Percentiles rank a stretch among this genome's conserved stretches.
phyloP scores from a whole-genome alignment of 192 early-diverging fungal species.

The Lobosporangium transversale region DNA sequence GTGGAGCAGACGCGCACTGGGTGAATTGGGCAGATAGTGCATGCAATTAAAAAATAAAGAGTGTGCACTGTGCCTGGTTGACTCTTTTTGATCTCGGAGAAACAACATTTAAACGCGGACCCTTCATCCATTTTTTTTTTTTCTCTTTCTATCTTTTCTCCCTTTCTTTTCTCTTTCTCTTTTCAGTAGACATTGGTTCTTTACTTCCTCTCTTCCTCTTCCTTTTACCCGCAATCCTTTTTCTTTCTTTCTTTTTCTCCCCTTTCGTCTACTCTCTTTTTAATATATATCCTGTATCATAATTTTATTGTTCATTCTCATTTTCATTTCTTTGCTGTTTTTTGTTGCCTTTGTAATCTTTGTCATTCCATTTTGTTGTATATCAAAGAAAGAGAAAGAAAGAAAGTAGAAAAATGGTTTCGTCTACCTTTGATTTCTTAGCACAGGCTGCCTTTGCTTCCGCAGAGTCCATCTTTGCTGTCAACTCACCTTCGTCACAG shows the following conservation, averaged over 20 bases:
- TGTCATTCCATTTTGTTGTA: neutral
- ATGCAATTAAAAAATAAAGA: too few relatives aligned
- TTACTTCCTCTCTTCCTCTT: constrained; percentile 12
- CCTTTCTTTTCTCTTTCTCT: constrained; percentile 5
- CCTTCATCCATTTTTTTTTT: constrained; percentile 1
- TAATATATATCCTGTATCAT: constrained; percentile 30
- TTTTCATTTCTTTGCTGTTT: constrained; percentile 11
- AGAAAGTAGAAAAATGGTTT: constrained; percentile 30
- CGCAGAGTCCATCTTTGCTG: constrained; percentile 36
- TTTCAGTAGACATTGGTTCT: constrained; percentile 4
- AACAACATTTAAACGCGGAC: constrained; percentile 8
- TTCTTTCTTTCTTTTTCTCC: neutral
- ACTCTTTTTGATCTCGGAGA: constrained; percentile 23
- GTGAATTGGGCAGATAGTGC: too few relatives aligned
- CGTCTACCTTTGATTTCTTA: constrained; percentile 49
- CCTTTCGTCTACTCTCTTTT: neutral
- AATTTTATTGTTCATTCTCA: too few relatives aligned
- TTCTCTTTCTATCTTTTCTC: neutral
- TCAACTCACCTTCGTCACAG: constrained; percentile 42
- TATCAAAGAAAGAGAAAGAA: constrained; percentile 14
- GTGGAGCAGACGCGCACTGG: too few relatives aligned
- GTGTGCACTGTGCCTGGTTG: neutral
- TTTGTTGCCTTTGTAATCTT: constrained; percentile 26
- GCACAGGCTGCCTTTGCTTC: constrained; percentile 57
- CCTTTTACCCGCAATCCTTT: neutral